Evolutionary conservation across 164 flowering plant species (phyloP), one percentile per base, ranked within the genome.

Genomic region (Dillenia turbinata): DNA sequence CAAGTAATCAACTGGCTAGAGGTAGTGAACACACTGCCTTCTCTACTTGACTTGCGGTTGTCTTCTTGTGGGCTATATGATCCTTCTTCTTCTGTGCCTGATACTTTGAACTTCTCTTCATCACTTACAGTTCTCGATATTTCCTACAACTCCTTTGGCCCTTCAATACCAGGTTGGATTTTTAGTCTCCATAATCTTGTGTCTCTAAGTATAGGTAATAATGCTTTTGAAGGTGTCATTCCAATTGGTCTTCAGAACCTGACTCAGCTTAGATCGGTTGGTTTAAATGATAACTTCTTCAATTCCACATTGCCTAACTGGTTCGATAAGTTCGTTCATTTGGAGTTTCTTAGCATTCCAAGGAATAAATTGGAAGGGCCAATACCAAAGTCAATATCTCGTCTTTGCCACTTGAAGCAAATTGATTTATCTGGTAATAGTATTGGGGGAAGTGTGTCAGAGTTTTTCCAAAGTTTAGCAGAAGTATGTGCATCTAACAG

Each of bases 11-110:
- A 65, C 14, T 67, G 59, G 59, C 9, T 65, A 3, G 48, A 58
- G 15, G 54, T 43, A 11, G 44, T 70, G 1, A 64, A 56, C 55
- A 57, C 2, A 17, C 68, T 71, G 10, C 64, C 70, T 59, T 62
- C 53, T 24, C 61, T 77, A 52, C 12, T 13, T 22, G 56, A 16
- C 12, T 52, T 77, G 19, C 19, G 6, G 0, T 17, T 77, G 1
- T n/a, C 55, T 7, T 0, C 1, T 8, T 77, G 74, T 55, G 2
- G 13, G 9, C 66, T 77, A 47, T 15, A 52, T 40, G 5, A 33
- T 9, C 13, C 47, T 8, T 60, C 46, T 46, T 1, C 54, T 33
- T 9, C 49, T 47, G 22, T 19, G 22, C 22, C 22, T 19, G 22
- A 19, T 19, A 19, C 22, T 19, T 19, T 19, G 22, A 19, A 19